Base-by-base conservation (phyloP, 129 eudicot genomes). In the Ambrosia artemisiifolia region DNA sequence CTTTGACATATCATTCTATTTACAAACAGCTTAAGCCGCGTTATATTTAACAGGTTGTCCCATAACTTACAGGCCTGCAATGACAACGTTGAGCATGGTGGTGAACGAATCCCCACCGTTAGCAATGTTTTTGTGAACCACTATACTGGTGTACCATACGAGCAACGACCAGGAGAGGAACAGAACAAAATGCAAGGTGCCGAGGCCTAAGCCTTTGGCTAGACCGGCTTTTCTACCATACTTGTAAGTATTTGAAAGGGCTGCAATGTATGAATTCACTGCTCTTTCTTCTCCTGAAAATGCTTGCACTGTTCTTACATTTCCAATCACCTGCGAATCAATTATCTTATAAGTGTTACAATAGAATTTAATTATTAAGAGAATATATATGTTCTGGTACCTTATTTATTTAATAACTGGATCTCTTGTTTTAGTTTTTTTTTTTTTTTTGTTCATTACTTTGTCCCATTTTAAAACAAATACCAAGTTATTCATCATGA, bases 61-160 rank as follows among this genome's bases (percentile, higher is more conserved):
- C 2, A 18, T 5, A 40, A 80, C 99, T 91, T 82, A 95, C 99
- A 95, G 84, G 88, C 99, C 97, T 13, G 99, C 88, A n/a, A 95
- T 91, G 57, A 95, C 97, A 65, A 95, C 99, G 70, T 95, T 95
- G 91, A 91, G 97, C 99, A 95, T 95, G 36, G 99, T 95, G 78
- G 99, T 95, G 82, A 95, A 95, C 7, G 99, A 88, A 24, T 95
- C 97, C 44, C 99, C 99, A 3, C 99, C 99, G 80, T 95, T 89
- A 20, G 99, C 97, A 16, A 91, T 88, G 61, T 70, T 61, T 80
- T 95, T 95, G 74, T 95, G 99, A 35, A 95, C 99, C 30, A 95
- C 87, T 20, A 95, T 56, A 80, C 99, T 95, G 2, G 99, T 95
- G 85, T 80, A 95, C 99, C 99, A 95, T 2, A 95, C 96, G 13